These are phyloP conservation scores for Maudiozyma pseudohumilis DNA, from an alignment of 805 yeast species.

Conservation along the genomic window DNA sequence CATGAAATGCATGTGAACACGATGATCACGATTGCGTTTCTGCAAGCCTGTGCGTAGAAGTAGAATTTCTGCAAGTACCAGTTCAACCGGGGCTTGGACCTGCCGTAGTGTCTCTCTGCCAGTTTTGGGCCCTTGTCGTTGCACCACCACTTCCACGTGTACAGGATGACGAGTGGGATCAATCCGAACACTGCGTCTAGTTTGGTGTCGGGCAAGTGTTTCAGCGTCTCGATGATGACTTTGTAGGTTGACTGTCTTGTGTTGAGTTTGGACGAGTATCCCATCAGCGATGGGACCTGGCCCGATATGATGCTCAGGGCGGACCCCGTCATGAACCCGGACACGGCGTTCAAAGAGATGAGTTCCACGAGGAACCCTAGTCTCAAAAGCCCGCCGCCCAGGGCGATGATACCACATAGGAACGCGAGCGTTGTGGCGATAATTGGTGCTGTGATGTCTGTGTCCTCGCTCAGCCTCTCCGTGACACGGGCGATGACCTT, in stretches of 20 bases:
- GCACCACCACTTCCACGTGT: constrained; percentile 57
- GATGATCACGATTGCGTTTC: constrained; percentile 74
- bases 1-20: constrained; percentile 77
- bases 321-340: constrained; percentile 93
- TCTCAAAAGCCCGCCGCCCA: constrained; percentile 73
- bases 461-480: constrained; percentile 34
- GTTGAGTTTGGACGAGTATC: constrained; percentile 54
- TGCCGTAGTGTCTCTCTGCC: constrained; percentile 41
- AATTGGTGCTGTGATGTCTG: constrained; percentile 42
- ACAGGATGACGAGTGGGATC: constrained; percentile 61
- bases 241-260: constrained; percentile 62
- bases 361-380: constrained; percentile 83
- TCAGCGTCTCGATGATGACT: constrained; percentile 62
- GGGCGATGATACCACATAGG: constrained; percentile 76
- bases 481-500: constrained; percentile 63
- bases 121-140: constrained; percentile 44
- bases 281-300: constrained; percentile 82
- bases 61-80: constrained; percentile 32
- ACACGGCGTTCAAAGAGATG: constrained; percentile 83
- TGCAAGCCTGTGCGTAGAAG: constrained; percentile 65
- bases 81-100: constrained; percentile 12
- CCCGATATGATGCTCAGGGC: constrained; percentile 76
- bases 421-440: constrained; percentile 76
- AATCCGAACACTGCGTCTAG: constrained; percentile 87
- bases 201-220: constrained; percentile 57